Evolutionary conservation across 352 stramenopile genomes (phyloP).

Genomic region (Globisporangium apiculatum): DNA sequence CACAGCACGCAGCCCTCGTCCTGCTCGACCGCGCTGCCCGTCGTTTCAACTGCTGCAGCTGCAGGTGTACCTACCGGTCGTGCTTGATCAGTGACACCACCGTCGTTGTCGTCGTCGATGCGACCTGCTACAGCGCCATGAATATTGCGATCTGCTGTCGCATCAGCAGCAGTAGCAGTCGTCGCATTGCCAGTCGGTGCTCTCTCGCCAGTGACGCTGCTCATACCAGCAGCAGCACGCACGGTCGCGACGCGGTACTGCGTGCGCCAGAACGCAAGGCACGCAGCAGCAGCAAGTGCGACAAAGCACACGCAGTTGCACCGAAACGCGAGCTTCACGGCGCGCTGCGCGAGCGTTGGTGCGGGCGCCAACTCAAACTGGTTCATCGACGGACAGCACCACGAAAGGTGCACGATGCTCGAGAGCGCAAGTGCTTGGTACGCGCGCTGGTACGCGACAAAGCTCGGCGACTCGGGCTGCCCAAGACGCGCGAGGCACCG

Average conservation of each 20-base stretch:
- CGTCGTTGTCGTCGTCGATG: not conserved
- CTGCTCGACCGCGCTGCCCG: not conserved
- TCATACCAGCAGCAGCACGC: not conserved
- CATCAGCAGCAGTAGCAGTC: too few relatives aligned
- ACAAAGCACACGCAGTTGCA: conserved; percentile 27
- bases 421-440: conserved; percentile 33
- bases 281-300: conserved; percentile 11
- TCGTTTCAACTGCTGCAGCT: not conserved
- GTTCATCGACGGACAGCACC: conserved; percentile 22
- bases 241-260: conserved; percentile 27
- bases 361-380: not conserved
- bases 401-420: conserved; percentile 30
- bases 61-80: not conserved
- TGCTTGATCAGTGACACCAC: not conserved
- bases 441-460: conserved; percentile 34
- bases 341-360: conserved; percentile 3
- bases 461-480: conserved; percentile 19
- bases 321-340: conserved; percentile 13
- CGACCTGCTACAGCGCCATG: not conserved
- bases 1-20: conserved; percentile 19
- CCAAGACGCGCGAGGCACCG: conserved; percentile 25
- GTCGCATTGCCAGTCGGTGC: too few relatives aligned
- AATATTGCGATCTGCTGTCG: too few relatives aligned
- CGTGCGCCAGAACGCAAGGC: conserved; percentile 36
- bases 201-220: too few relatives aligned